Percentiles rank a stretch among this genome's conserved stretches.
phyloP scores from a whole-genome alignment of 352 stramenopile genomes.

The Pythium brachiatum region DNA sequence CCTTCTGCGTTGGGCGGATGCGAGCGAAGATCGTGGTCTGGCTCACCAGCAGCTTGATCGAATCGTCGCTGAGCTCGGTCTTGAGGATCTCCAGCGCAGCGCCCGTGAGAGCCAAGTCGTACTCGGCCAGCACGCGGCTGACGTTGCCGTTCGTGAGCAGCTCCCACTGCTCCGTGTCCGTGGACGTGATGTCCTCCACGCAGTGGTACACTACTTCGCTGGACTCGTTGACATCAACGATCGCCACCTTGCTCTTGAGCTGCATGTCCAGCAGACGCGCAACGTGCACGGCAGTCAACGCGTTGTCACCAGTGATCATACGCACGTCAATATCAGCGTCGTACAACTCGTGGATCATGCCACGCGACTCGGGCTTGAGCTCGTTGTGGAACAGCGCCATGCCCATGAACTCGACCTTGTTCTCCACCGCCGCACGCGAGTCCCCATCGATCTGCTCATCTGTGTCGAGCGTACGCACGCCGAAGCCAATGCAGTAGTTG shows the following conservation, averaged over 20 bases:
- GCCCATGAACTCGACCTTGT: conserved; percentile 54
- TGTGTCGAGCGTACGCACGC: conserved; percentile 27
- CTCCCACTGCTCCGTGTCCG: conserved; percentile 31
- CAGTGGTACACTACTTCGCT: conserved; percentile 29
- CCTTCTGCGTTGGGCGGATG: conserved; percentile 52
- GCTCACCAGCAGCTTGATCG: conserved; percentile 36
- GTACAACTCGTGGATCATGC: conserved; percentile 65
- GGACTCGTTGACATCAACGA: conserved; percentile 36
- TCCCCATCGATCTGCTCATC: conserved; percentile 15
- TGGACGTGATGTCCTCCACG: conserved; percentile 31
- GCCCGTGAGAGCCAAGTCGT: conserved; percentile 49
- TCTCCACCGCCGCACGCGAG: conserved; percentile 48
- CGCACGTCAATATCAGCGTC: conserved; percentile 56
- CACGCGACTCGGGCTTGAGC: conserved; percentile 65
- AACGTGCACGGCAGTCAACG: conserved; percentile 46
- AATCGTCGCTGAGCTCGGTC: conserved; percentile 29
- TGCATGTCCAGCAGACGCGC: conserved; percentile 40
- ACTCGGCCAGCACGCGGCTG: conserved; percentile 24
- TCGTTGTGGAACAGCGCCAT: conserved; percentile 84
- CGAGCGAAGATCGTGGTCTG: conserved; percentile 56
- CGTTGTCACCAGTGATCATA: conserved; percentile 85
- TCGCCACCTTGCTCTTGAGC: conserved; percentile 35
- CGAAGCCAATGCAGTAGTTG: conserved; percentile 62
- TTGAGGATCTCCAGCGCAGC: conserved; percentile 41
- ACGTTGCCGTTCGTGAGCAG: conserved; percentile 33